Evolutionary conservation across 75 land plant genomes (phyloP), one percentile per base, ranked within the genome.

Genomic region (Picea sitchensis): DNA sequence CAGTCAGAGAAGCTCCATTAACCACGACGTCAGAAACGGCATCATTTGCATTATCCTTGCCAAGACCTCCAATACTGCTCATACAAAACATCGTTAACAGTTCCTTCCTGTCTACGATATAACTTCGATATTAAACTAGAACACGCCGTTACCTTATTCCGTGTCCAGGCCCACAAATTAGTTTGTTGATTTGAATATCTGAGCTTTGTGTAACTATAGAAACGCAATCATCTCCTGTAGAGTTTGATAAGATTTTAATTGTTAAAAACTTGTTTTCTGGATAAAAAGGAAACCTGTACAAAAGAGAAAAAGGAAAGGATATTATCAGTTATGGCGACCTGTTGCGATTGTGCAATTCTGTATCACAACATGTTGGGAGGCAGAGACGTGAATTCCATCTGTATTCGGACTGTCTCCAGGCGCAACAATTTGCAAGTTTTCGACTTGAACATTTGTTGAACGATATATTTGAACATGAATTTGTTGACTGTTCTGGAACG

Each of bases 391-490:
- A 60, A 94, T 94, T 32, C 94, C 97, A 65, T 94, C 94, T 0
- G 97, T 94, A 80, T 94, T 94, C 11, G 97, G 94, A 77, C 97
- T 94, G 26, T 80, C 36, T 5, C 68, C 82, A 11, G 97, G 94
- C 4, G 94, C 88, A 59, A 71, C 73, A 1, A 94, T 81, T 8
- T 38, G 65, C 36, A 94, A 38, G 63, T 83, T 83, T 20, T 78
- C 80, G 36, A 89, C 92, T 54, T 62, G 34, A 3, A 91, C 90
- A 23, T 83, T 80, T 3, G 57, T 17, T 41, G 82, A 80, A 60
- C 72, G n/a, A 38, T 47, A 26, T 36, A 87, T 81, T 2, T 32
- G 31, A 0, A 94, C 63, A 77, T 94, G 97, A 57, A 90, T 88
- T 77, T 92, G 86, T 11, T 86, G 97, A 75, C 90, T 84, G 80